Conservation (phyloP, 495 filamentous ascomycete genomes). For the Penicillium pulvis region DNA sequence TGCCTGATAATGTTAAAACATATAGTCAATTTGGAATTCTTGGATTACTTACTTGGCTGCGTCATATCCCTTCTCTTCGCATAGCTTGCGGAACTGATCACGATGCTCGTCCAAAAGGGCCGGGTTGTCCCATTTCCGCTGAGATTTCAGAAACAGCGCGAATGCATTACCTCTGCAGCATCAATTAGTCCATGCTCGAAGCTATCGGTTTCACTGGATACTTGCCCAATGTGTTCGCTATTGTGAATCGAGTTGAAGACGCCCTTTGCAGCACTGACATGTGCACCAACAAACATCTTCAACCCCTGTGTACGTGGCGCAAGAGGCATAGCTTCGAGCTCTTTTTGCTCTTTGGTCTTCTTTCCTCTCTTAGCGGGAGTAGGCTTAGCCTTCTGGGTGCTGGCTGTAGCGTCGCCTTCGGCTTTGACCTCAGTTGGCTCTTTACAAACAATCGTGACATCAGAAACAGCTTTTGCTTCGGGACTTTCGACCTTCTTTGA, state of each 20-base stretch:
- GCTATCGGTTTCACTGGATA: background rate
- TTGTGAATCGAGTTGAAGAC: conserved; percentile 89
- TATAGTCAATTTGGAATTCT: background rate
- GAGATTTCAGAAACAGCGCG: conserved; percentile 92
- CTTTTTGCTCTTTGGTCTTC: conserved; percentile 47
- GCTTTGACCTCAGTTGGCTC: conserved; percentile 5
- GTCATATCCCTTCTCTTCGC: conserved; percentile 72
- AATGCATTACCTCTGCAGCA: conserved; percentile 76
- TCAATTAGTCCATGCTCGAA: conserved; percentile 13
- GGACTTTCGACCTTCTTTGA: conserved; percentile 19
- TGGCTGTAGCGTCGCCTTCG: conserved; percentile 6
- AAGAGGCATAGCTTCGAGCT: conserved; percentile 60
- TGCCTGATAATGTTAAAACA: conserved; percentile 45
- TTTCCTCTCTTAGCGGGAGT: conserved; percentile 19
- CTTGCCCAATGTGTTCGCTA: conserved; percentile 69
- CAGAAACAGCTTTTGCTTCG: conserved; percentile 9
- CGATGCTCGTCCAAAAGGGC: conserved; percentile 66
- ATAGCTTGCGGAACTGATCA: conserved; percentile 66
- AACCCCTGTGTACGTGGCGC: conserved; percentile 67
- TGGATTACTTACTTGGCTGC: conserved; percentile 50
- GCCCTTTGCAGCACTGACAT: conserved; percentile 89
- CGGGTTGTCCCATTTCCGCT: conserved; percentile 92
- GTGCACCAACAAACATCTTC: conserved; percentile 87
- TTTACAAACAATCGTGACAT: conserved; percentile 3
- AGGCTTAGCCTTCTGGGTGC: conserved; percentile 21